A percentile compares a stretch with the other conserved stretches of the same genome.
Evolutionary conservation across 768 basidiomycete genomes (phyloP).

Genomic region (Leccinum boreale): DNA sequence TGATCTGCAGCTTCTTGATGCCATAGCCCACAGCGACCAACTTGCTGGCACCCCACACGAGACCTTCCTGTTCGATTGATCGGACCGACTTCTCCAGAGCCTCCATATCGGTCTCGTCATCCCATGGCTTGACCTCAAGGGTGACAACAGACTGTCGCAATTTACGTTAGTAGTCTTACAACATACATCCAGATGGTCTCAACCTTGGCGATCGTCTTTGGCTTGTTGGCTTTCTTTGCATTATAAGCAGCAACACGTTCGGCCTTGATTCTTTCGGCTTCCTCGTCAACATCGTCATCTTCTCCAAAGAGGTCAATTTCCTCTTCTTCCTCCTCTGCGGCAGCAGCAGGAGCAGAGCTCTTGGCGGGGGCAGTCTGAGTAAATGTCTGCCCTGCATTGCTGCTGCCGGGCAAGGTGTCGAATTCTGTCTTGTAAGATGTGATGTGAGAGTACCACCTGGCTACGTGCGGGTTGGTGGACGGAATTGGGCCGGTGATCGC

Average conservation of each 20-base stretch:
- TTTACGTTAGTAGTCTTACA: conserved; percentile 11
- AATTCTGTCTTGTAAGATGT: conserved; percentile 80
- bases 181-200: conserved; percentile 13
- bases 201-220: conserved; percentile 86
- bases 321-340: conserved; percentile 47
- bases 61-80: conserved; percentile 82
- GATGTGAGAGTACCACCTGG: conserved; percentile 95
- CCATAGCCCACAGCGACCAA: conserved; percentile 90
- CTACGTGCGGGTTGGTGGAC: conserved; percentile 63
- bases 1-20: conserved; percentile 88
- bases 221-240: conserved; percentile 88
- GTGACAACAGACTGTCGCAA: conserved; percentile 91
- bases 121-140: conserved; percentile 98
- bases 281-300: conserved; percentile 77
- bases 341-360: conserved; percentile 45
- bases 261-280: conserved; percentile 83
- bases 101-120: conserved; percentile 97
- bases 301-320: conserved; percentile 90
- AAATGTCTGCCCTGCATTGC: conserved; percentile 75
- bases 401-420: conserved; percentile 77
- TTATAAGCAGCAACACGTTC: conserved; percentile 93
- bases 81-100: conserved; percentile 82
- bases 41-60: conserved; percentile 95
- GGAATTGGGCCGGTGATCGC: conserved; percentile 67
- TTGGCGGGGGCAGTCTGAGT: conserved; percentile 44